These are phyloP conservation scores for Rehmannia glutinosa DNA, from an alignment of 257 asterid species.

Conservation along the genomic window DNA sequence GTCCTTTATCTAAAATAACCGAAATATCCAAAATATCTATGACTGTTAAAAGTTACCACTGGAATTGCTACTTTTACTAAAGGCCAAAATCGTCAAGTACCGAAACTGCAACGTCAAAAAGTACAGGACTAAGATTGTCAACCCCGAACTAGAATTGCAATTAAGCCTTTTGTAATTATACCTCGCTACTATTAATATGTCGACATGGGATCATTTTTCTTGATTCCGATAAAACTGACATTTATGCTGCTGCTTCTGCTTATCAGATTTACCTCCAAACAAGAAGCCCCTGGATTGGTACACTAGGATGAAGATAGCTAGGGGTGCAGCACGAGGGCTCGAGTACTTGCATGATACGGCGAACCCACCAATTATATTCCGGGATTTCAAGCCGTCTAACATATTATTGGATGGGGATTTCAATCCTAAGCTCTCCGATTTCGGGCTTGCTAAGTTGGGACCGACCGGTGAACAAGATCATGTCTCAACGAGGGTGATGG, in stretches of 20 bases:
- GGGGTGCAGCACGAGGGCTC: slow-evolving; percentile 48
- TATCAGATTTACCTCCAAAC: slow-evolving; percentile 28
- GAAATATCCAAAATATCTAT: too few relatives aligned
- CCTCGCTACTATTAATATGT: too few relatives aligned
- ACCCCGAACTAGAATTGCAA: too few relatives aligned
- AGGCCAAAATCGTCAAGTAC: too few relatives aligned
- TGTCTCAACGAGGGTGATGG: slow-evolving; percentile 44
- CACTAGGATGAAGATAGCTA: slow-evolving; percentile 45
- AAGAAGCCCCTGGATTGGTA: slow-evolving; percentile 40
- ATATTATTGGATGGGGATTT: slow-evolving; percentile 33
- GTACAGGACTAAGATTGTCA: too few relatives aligned
- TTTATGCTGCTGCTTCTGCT: not conserved
- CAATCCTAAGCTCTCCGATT: slow-evolving; percentile 44
- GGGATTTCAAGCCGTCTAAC: slow-evolving; percentile 45
- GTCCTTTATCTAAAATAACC: too few relatives aligned
- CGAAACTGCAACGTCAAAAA: too few relatives aligned
- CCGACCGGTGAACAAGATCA: slow-evolving; percentile 28
- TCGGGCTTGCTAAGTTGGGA: slow-evolving; percentile 35
- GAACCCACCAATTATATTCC: slow-evolving; percentile 35
- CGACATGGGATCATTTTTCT: too few relatives aligned
- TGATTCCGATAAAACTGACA: too few relatives aligned
- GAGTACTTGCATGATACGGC: slow-evolving; percentile 51
- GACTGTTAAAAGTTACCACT: too few relatives aligned
- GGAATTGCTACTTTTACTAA: too few relatives aligned
- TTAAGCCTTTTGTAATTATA: too few relatives aligned